Conservation (phyloP, 1,139 yeast genomes). For the Suhomyces yuchorum region DNA sequence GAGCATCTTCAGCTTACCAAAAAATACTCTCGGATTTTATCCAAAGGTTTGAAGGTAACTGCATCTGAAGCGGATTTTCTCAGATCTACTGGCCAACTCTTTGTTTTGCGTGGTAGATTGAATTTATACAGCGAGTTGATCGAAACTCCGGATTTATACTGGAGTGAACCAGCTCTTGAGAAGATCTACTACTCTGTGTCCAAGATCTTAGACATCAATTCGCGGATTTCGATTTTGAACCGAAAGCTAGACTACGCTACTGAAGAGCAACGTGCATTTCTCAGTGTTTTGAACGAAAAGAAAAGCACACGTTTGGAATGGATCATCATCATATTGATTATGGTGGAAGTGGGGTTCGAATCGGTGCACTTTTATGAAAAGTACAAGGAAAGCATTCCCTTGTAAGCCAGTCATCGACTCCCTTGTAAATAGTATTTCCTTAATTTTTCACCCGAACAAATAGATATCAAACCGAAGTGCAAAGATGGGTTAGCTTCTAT, state of each 20-base stretch:
- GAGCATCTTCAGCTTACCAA: slow-evolving; percentile 63
- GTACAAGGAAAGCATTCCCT: slow-evolving; percentile 12
- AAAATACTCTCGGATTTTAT: slow-evolving; percentile 62
- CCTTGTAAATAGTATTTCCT: background rate
- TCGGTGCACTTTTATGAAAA: slow-evolving; percentile 51
- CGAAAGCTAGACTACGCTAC: slow-evolving; percentile 87
- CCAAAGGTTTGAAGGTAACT: slow-evolving; percentile 61
- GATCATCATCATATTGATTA: slow-evolving; percentile 79
- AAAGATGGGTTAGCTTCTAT: too few relatives aligned
- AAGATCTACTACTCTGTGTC: slow-evolving; percentile 71
- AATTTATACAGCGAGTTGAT: slow-evolving; percentile 86
- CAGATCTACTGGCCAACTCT: slow-evolving; percentile 69
- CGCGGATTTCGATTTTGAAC: slow-evolving; percentile 77
- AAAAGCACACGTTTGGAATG: slow-evolving; percentile 80
- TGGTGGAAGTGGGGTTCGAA: slow-evolving; percentile 85
- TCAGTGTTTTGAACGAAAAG: slow-evolving; percentile 74
- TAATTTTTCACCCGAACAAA: too few relatives aligned
- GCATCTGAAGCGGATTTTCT: slow-evolving; percentile 66
- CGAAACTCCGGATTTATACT: slow-evolving; percentile 89
- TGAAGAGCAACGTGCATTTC: slow-evolving; percentile 79
- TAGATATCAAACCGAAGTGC: too few relatives aligned
- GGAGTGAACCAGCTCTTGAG: slow-evolving; percentile 89
- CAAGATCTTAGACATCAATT: slow-evolving; percentile 68
- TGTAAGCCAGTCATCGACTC: background rate
- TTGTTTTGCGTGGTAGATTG: slow-evolving; percentile 75